Base-by-base conservation (phyloP, 192 early-diverging fungal genomes). In the Geranomyces michiganensis region DNA sequence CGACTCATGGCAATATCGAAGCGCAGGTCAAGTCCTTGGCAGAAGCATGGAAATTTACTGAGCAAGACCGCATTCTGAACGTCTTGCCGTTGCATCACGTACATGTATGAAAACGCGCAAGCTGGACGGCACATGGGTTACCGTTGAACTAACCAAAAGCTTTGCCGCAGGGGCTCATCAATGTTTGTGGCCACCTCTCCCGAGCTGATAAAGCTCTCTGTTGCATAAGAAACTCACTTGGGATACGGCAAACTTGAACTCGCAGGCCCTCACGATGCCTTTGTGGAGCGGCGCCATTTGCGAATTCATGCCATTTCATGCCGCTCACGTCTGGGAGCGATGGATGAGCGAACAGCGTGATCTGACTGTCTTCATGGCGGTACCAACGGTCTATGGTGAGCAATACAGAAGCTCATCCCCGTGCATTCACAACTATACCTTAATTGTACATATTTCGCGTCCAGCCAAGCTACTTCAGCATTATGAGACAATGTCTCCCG, bases 51-150 rank as follows among this genome's bases (percentile, higher is more conserved):
- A 63, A 78, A 29, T 92, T 89, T 88, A 81, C 81, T 0, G 4
- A 68, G 1, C 53, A 73, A 17, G 94, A 96, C 78, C 70, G 83
- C 14, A 87, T 96, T 61, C 80, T 92, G 41, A 91, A 95, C 64
- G 81, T 90, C 46, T 80, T 96, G 13, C 94, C 94, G 0, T 75
- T 96, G 56, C 93, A 96, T 75, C 94, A 96, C 68, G 78, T 94
- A 2, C 94, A 96, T 60, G 93, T 21, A 56, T 13, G 51, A 26
- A 53, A 6, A 15, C 24, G 51, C 3, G 15, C 51, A 24, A 3
- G 4, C 15, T 24, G 4, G 46, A 19, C 46, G 46, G 12, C 19
- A 47, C 12, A 14, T 19, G 46, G 10, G 24, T 53, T 53, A 17
- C 7, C 17, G 4, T 53, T 53, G 51, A n/a, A 24, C 24, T 26